Percentiles rank a stretch among this genome's conserved stretches.
These are phyloP conservation scores for Gracilaria gracilis DNA, from an alignment of 23 red algal genomes.

Conservation along the genomic window DNA sequence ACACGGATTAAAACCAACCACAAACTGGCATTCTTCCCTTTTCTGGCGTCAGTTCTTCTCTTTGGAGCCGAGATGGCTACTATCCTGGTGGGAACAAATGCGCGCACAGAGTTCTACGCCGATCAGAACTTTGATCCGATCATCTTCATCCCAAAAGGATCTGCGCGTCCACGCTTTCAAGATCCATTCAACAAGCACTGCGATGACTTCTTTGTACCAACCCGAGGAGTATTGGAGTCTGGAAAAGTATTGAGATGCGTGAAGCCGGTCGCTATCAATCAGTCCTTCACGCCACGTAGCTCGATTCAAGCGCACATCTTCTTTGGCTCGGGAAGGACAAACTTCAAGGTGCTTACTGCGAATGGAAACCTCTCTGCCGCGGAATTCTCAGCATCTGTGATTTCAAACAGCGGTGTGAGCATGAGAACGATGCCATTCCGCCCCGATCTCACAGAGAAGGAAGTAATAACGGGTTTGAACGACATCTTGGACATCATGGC, in stretches of 20 bases:
- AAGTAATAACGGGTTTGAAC: no score
- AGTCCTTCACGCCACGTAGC: no score
- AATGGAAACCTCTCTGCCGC: no score
- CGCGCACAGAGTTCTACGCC: neutral
- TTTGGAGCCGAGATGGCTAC: neutral
- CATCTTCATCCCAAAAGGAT: neutral
- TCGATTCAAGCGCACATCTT: no score
- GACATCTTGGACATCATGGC: no score
- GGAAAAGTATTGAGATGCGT: slow-evolving; percentile 5
- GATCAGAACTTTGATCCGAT: slow-evolving; percentile 10
- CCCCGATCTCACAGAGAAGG: no score
- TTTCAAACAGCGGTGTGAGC: no score
- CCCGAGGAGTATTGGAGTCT: neutral
- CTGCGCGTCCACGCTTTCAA: neutral
- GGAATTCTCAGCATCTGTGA: no score
- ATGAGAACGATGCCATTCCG: no score
- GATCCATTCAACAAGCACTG: neutral
- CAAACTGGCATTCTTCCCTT: neutral
- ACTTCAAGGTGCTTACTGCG: no score
- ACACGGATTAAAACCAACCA: neutral
- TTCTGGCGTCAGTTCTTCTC: neutral
- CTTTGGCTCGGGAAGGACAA: no score
- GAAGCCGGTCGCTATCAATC: no score
- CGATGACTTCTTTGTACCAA: slow-evolving; percentile 6
- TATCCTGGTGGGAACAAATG: neutral